Percentiles rank a stretch among this genome's conserved stretches.
These are phyloP conservation scores for Sclerotinia subarctica DNA, from an alignment of 2,329 filamentous ascomycete genomes.

Conservation along the genomic window DNA sequence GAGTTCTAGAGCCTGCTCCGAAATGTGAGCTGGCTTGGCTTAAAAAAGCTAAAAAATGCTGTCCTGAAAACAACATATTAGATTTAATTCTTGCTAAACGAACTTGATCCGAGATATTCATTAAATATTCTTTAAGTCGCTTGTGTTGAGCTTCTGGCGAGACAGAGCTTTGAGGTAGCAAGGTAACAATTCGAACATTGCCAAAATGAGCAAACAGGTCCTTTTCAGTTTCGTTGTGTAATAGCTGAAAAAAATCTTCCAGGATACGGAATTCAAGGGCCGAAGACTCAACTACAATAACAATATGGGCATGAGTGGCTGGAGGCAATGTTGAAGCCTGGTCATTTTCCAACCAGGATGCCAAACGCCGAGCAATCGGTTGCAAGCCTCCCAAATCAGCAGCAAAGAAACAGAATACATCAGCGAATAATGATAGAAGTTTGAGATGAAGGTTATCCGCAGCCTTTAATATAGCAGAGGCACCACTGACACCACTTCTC, in stretches of 20 bases:
- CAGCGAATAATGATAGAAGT: conserved; percentile 31
- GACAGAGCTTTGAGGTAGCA: background rate
- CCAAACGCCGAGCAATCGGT: conserved; percentile 29
- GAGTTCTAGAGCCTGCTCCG: background rate
- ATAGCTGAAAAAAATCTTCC: conserved; percentile 20
- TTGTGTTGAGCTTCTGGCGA: background rate
- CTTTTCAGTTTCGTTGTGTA: background rate
- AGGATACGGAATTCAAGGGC: conserved; percentile 24
- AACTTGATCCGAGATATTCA: background rate
- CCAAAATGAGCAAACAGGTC: background rate
- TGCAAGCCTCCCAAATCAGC: conserved; percentile 32
- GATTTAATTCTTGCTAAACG: background rate
- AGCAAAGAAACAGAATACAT: conserved; percentile 37
- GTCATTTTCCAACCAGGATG: conserved; percentile 27
- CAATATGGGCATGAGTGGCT: conserved; percentile 28
- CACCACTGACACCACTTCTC: background rate
- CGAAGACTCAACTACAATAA: conserved; percentile 34
- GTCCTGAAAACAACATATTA: background rate
- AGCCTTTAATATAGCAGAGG: background rate
- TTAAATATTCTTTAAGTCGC: background rate
- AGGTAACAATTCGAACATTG: background rate
- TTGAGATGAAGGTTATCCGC: conserved; percentile 28
- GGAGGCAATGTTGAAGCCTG: conserved; percentile 26
- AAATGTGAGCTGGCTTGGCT: background rate
- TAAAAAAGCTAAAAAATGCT: background rate